Evolutionary conservation across 306 rosid genomes (phyloP).

Genomic region (Corylus avellana): DNA sequence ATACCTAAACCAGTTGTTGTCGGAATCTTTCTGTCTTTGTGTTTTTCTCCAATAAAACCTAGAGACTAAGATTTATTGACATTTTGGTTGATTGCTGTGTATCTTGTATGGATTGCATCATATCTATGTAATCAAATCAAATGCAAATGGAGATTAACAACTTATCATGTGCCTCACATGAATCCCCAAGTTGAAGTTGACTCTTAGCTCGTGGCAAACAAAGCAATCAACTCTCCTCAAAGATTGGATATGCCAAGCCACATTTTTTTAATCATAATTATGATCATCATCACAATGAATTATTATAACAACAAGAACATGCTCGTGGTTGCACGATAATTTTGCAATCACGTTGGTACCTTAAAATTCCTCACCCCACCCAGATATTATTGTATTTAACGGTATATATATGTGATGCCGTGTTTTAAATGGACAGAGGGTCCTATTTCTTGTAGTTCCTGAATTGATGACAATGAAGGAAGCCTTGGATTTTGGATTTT

Average conservation of each 20-base stretch:
- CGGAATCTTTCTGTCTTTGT: neutral
- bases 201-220: neutral
- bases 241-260: neutral
- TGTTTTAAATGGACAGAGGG: no score
- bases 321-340: neutral
- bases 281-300: neutral
- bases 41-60: neutral
- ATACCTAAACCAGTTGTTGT: neutral
- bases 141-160: conserved; percentile 27
- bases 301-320: neutral
- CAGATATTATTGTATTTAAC: neutral
- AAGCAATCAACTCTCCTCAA: conserved; percentile 10
- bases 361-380: neutral
- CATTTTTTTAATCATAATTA: neutral
- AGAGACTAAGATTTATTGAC: conserved; percentile 8
- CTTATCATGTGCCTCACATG: conserved; percentile 40
- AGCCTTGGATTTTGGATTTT: neutral
- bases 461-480: neutral
- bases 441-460: no score
- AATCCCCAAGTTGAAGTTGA: conserved; percentile 8
- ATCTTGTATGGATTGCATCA: conserved; percentile 33
- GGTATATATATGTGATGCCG: no score
- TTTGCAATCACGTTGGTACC: neutral
- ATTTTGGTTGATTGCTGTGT: neutral
- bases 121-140: conserved; percentile 25